These are phyloP conservation scores for Glycine soja DNA, from an alignment of 306 rosid species.

Conservation along the genomic window DNA sequence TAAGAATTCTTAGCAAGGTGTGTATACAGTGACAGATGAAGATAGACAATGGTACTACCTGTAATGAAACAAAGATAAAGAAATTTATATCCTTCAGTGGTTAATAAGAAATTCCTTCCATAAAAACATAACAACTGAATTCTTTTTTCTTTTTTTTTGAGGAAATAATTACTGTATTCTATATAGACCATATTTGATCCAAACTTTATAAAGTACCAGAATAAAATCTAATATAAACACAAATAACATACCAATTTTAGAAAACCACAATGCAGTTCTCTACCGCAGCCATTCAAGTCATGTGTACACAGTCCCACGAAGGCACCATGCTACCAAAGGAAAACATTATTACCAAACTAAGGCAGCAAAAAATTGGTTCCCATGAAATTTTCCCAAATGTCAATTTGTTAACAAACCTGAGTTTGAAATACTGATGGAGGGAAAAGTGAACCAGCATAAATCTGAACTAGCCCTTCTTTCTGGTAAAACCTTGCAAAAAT, in stretches of 20 bases:
- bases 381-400: constrained; percentile 12
- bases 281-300: constrained; percentile 58
- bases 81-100: constrained; percentile 34
- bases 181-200: constrained; percentile 25
- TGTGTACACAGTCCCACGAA: constrained; percentile 69
- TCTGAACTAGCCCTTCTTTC: constrained; percentile 86
- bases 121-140: constrained; percentile 12
- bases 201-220: constrained; percentile 32
- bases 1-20: constrained; percentile 54
- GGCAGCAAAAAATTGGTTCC: constrained; percentile 29
- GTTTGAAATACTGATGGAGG: constrained; percentile 58
- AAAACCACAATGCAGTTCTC: constrained; percentile 58
- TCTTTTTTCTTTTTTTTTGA: neutral
- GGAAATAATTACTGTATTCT: constrained; percentile 20
- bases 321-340: constrained; percentile 69
- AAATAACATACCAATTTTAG: constrained; percentile 66
- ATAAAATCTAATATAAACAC: constrained; percentile 22
- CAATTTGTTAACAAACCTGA: constrained; percentile 57
- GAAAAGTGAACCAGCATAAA: constrained; percentile 63
- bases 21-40: constrained; percentile 58
- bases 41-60: constrained; percentile 71
- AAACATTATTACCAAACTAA: constrained; percentile 45
- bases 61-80: constrained; percentile 39
- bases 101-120: constrained; percentile 25
- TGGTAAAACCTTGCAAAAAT: constrained; percentile 66